A percentile compares a stretch with the other conserved stretches of the same genome.
These are phyloP conservation scores for Quercus parvula DNA, from an alignment of 306 rosid genomes.

Conservation along the genomic window DNA sequence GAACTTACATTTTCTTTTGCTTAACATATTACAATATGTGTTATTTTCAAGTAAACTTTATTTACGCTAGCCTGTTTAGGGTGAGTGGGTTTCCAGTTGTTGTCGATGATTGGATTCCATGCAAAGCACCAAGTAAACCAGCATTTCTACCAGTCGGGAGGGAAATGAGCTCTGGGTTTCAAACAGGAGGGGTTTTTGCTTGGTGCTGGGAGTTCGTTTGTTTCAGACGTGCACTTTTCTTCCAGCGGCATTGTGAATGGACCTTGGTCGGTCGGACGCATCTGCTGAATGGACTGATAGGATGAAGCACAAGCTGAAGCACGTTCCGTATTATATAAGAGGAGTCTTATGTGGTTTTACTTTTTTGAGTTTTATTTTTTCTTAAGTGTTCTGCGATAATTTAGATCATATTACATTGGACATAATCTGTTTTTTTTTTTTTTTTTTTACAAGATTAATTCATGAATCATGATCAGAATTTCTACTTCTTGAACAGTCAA, in stretches of 20 bases:
- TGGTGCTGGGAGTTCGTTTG: constrained; percentile 99
- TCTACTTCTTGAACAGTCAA: constrained; percentile 54
- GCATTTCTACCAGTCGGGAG: constrained; percentile 95
- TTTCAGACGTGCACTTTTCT: constrained; percentile 93
- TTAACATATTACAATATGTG: too few species aligned
- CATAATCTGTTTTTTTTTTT: background rate
- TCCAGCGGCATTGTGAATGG: constrained; percentile 99
- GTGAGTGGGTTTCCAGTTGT: constrained; percentile 99
- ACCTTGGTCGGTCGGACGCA: constrained; percentile 99
- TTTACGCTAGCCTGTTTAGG: constrained; percentile 33
- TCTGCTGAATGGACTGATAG: constrained; percentile 95
- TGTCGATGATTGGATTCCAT: constrained; percentile 98
- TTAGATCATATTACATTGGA: background rate
- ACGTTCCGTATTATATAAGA: constrained; percentile 31
- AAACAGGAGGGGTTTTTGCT: constrained; percentile 84
- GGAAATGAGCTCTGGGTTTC: constrained; percentile 96
- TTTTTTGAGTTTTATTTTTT: constrained; percentile 1
- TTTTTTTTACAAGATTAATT: too few species aligned
- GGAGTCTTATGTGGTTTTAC: background rate
- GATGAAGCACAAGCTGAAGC: constrained; percentile 94
- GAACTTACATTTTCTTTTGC: too few species aligned
- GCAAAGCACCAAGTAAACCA: constrained; percentile 90
- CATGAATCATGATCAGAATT: background rate
- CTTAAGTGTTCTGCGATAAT: background rate
- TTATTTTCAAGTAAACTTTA: too few species aligned